Base-by-base conservation (phyloP, 2,329 filamentous ascomycete genomes). In the Fusarium mundagurra region DNA sequence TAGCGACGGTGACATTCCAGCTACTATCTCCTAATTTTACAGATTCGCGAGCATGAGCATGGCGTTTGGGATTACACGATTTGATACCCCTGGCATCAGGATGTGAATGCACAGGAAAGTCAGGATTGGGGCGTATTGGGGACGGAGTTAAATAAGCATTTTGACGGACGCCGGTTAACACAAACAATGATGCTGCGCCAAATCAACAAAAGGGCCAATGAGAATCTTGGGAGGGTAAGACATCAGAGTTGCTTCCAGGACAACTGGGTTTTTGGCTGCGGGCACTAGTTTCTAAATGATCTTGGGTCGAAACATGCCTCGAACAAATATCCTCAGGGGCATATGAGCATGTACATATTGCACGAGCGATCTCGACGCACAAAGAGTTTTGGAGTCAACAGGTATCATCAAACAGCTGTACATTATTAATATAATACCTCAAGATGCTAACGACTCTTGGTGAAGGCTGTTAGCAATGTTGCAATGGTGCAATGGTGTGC, bases 1-100 rank as follows among this genome's bases (percentile, higher is more conserved):
- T 31, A 64, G 65, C 17, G 71, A 74, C 20, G 55, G 67, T 33
- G 71, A 74, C 29, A 83, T 82, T 53, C 80, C 80, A 34, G 79
- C 81, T 22, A 71, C 64, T 36, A 53, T 72, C 14, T 34, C 51
- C 13, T 73, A 50, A 61, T 54, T 43, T 36, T 44, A 14, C 36
- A 34, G 50, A 39, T 29, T 48, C 43, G 41, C 31, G 54, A 45
- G 59, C 68, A 67, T 69, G 39, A 36, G 34, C 53, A 59, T 57
- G 64, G 72, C 61, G 61, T 74, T 77, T 72, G 43, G 67, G 51
- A 59, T 63, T 63, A 45, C 16, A 59, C 47, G 45, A 63, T 75
- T 67, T 53, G 64, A 74, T 67, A 70, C 53, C 64, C 71, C 27
- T 16, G 61, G 29, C 29, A 39, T n/a, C 22, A 8, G 64, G 43